A percentile compares a stretch with the other conserved stretches of the same genome.
Evolutionary conservation across 2,329 filamentous ascomycete genomes (phyloP).

Genomic region (Colletotrichum graminicola): DNA sequence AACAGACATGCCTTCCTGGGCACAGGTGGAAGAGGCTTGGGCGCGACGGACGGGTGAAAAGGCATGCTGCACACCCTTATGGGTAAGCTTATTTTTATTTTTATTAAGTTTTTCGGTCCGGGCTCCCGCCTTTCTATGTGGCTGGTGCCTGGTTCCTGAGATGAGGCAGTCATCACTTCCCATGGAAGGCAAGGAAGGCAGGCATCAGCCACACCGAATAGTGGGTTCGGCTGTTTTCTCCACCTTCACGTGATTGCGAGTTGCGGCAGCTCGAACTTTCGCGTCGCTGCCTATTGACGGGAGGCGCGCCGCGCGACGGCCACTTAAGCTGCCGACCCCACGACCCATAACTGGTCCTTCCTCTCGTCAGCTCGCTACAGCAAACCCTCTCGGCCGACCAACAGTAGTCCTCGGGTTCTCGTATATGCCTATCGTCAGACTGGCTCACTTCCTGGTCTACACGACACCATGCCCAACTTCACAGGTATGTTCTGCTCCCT

Average conservation of each 20-base stretch:
- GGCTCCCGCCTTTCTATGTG: neutral
- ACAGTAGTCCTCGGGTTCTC: neutral
- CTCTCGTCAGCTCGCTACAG: neutral
- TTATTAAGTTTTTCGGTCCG: neutral
- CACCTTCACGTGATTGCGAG: conserved; percentile 23
- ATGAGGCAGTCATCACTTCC: no score
- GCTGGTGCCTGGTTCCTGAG: neutral
- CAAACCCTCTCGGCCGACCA: neutral
- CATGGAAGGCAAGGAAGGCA: no score
- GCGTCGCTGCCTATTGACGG: conserved; percentile 26
- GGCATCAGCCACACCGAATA: neutral
- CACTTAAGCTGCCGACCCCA: conserved; percentile 9
- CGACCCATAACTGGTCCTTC: neutral
- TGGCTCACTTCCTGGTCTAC: neutral
- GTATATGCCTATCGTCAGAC: neutral
- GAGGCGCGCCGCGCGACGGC: conserved; percentile 27
- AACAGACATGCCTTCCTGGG: neutral
- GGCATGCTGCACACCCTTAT: neutral
- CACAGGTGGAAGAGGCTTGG: neutral
- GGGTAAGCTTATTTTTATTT: conserved; percentile 6
- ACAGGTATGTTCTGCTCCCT: conserved; percentile 30
- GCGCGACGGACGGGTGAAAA: neutral
- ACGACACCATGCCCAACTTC: conserved; percentile 28
- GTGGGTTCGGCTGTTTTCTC: neutral
- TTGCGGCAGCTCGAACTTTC: conserved; percentile 3